A percentile compares a stretch with the other conserved stretches of the same genome.
Evolutionary conservation across 805 yeast genomes (phyloP).

Genomic region (Yarrowia hollandica): DNA sequence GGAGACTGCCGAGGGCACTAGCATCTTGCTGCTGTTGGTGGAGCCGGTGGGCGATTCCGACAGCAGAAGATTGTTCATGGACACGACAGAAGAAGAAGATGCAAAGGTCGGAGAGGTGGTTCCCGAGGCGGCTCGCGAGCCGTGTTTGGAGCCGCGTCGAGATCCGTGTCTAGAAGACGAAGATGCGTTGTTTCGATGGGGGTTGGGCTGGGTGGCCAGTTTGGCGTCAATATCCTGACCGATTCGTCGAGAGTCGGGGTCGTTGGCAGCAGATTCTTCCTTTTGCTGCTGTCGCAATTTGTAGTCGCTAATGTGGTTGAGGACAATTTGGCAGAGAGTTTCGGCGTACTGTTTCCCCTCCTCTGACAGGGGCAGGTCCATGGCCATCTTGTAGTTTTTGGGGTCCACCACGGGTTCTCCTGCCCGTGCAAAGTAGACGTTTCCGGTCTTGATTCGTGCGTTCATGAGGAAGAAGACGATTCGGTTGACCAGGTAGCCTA

Average conservation of each 20-base stretch:
- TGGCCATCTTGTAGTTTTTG: constrained; percentile 69
- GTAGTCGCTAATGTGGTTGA: constrained; percentile 39
- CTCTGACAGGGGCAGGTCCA: constrained; percentile 61
- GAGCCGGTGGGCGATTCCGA: constrained; percentile 13
- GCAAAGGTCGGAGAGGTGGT: constrained; percentile 25
- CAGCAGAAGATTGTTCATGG: constrained; percentile 20
- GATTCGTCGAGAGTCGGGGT: constrained; percentile 21
- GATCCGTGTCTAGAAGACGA: constrained; percentile 19
- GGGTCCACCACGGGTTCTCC: constrained; percentile 50
- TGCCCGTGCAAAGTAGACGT: constrained; percentile 79
- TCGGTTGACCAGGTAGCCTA: constrained; percentile 86
- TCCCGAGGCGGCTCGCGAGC: constrained; percentile 1
- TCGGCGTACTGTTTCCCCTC: constrained; percentile 69
- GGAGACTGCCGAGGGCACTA: constrained; percentile 22
- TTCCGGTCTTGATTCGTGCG: constrained; percentile 79
- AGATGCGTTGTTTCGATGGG: constrained; percentile 14
- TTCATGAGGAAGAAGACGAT: constrained; percentile 92
- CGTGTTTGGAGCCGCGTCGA: constrained; percentile 20
- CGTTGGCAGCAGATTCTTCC: constrained; percentile 15
- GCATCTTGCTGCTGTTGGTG: background rate
- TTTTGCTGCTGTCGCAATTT: constrained; percentile 18
- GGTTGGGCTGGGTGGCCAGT: constrained; percentile 19
- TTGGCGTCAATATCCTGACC: constrained; percentile 21
- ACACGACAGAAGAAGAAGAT: constrained; percentile 8
- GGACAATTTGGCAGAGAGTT: constrained; percentile 59